phyloP scores from a whole-genome alignment of 805 yeast genomes.

The Scheffersomyces lignosus region DNA sequence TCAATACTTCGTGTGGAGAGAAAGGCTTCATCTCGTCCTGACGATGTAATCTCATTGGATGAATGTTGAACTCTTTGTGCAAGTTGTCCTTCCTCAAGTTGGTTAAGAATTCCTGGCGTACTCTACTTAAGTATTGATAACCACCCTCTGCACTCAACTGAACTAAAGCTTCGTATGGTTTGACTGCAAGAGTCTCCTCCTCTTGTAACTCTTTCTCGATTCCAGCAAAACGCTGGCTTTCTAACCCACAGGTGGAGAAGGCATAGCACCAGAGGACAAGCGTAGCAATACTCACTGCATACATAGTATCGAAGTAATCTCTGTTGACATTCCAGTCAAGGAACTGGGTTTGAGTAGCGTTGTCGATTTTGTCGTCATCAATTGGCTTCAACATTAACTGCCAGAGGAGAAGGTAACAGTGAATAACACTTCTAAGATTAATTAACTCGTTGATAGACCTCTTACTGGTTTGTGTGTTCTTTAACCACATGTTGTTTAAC shows the following conservation, averaged over 20 bases:
- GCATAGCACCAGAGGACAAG: constrained; percentile 43
- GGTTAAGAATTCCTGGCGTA: constrained; percentile 33
- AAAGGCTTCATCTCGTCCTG: constrained; percentile 7
- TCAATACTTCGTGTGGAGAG: constrained; percentile 29
- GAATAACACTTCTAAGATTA: constrained; percentile 36
- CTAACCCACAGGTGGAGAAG: constrained; percentile 32
- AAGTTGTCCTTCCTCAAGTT: constrained; percentile 24
- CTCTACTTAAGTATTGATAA: constrained; percentile 32
- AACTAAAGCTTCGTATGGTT: constrained; percentile 22
- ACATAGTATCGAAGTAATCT: constrained; percentile 39
- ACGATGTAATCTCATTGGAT: constrained; percentile 19
- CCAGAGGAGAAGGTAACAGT: constrained; percentile 42
- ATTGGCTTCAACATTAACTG: constrained; percentile 33
- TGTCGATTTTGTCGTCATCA: constrained; percentile 15
- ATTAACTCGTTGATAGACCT: constrained; percentile 25
- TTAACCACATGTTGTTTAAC: constrained; percentile 33
- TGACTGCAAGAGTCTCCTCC: constrained; percentile 5
- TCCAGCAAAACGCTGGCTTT: constrained; percentile 23
- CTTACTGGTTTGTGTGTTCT: constrained; percentile 40
- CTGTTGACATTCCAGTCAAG: constrained; percentile 31
- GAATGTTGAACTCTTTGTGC: constrained; percentile 19
- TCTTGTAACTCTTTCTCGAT: constrained; percentile 12
- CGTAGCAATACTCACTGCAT: constrained; percentile 37
- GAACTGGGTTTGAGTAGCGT: constrained; percentile 10
- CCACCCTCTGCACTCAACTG: constrained; percentile 37